A percentile compares a stretch with the other conserved stretches of the same genome.
Evolutionary conservation across 129 eudicot genomes (phyloP).

Genomic region (Tanacetum coccineum): DNA sequence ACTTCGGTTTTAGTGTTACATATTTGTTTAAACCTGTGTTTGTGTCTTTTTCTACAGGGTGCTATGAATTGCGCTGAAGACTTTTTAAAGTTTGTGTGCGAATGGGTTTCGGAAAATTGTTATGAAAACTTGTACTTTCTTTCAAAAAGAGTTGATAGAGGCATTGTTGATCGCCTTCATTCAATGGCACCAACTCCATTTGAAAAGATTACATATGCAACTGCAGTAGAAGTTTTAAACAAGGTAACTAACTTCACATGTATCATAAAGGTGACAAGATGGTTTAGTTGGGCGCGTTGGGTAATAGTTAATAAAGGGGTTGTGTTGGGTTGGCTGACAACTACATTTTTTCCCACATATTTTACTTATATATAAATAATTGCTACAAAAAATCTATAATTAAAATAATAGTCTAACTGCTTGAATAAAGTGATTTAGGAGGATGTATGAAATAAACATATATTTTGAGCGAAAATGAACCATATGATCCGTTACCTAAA

Average conservation of each 20-base stretch:
- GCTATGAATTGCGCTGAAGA: constrained; percentile 76
- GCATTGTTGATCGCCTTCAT: constrained; percentile 56
- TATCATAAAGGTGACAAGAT: neutral
- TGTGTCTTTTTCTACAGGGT: constrained; percentile 50
- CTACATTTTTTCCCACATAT: too few relatives aligned
- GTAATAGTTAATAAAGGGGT: neutral
- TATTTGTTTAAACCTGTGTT: neutral
- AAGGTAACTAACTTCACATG: constrained; percentile 36
- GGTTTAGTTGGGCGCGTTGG: neutral
- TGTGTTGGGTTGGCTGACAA: too few relatives aligned
- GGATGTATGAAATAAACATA: neutral
- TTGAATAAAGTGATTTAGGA: neutral
- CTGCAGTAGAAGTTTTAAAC: constrained; percentile 64
- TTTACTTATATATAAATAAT: too few relatives aligned
- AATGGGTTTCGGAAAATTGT: constrained; percentile 59
- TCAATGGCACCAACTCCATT: constrained; percentile 36
- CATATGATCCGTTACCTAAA: neutral
- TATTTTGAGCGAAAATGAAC: neutral
- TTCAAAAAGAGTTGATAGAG: constrained; percentile 57
- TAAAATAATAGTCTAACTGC: neutral
- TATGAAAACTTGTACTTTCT: constrained; percentile 56
- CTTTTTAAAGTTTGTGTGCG: constrained; percentile 56
- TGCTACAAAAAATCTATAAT: neutral
- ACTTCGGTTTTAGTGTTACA: neutral
- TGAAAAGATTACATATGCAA: constrained; percentile 65